Evolutionary conservation across 371 early-diverging fungal species (phyloP), one percentile per base, ranked within the genome.

Genomic region (Rhizomucor miehei): DNA sequence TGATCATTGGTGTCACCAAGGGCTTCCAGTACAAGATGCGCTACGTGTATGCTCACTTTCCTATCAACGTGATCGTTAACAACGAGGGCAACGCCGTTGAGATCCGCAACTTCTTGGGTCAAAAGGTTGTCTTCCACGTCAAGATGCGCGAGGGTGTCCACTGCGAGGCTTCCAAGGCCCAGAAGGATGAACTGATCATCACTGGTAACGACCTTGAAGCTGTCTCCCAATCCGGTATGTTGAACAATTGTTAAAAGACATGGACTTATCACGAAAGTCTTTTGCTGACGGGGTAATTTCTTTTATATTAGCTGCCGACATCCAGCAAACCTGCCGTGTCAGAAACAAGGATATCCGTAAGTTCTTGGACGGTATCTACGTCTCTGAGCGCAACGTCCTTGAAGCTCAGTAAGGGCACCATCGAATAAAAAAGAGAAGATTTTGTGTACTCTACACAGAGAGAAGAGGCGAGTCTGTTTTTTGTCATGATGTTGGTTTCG

Each of bases 351-450:
- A 93, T 93, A 94, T 94, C 82, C 94, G 99, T 86, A 97, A 98
- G 84, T 99, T 99, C 92, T 86, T 99, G 79, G 99, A 99, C 81
- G 98, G 97, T 87, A 90, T 97, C 91, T 97, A 95, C 89, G 93
- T 97, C 63, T 94, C 95, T 56, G 90, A 92, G 81, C 72, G 72
- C 59, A 69, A 67, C 50, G 70, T 75, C 41, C 48, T 75, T 51
- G 76, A 75, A 57, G 36, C 19, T 20, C 19, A 48, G 48, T 48
- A 48, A 48, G 25, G 10, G 11, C 17, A 24, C 48, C 25, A 8
- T 44, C 44, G n/a, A 20, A 14, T 48, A 2, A 41, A 41, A 4
- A 41, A 41, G 6, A 41, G 29, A 3, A 29, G 29, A 29, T 29
- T 29, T 29, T 29, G 29, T 29, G 29, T 29, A 29, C 8, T 29